These are phyloP conservation scores for Rosellinia necatrix DNA, from an alignment of 2,329 filamentous ascomycete genomes.

Conservation along the genomic window DNA sequence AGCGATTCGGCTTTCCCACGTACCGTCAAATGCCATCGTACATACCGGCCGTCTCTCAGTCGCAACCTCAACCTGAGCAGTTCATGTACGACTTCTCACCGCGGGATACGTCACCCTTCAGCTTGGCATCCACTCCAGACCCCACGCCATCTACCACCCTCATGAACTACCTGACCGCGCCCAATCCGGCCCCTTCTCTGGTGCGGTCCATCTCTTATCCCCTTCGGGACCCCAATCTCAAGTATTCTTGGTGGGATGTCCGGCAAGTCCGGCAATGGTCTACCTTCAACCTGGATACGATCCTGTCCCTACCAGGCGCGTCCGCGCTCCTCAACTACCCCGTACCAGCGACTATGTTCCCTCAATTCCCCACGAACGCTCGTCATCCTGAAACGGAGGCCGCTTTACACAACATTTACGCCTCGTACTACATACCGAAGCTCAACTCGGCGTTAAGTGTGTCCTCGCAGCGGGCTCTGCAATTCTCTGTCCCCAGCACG, in stretches of 20 bases:
- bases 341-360: constrained; percentile 65
- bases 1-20: constrained; percentile 80
- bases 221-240: constrained; percentile 68
- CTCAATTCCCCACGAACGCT: constrained; percentile 59
- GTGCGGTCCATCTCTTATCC: constrained; percentile 78
- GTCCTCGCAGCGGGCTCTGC: constrained; percentile 69
- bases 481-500: constrained; percentile 51
- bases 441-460: constrained; percentile 83
- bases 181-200: constrained; percentile 81
- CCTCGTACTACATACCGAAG: constrained; percentile 80
- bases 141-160: constrained; percentile 68
- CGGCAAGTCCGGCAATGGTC: constrained; percentile 85
- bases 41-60: constrained; percentile 43
- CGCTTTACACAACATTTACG: constrained; percentile 75
- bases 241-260: constrained; percentile 96
- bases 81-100: constrained; percentile 55
- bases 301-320: constrained; percentile 75
- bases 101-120: constrained; percentile 48
- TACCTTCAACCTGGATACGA: constrained; percentile 73
- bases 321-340: constrained; percentile 73
- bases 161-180: constrained; percentile 74
- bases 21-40: constrained; percentile 75
- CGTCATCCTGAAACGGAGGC: constrained; percentile 79
- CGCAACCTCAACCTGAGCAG: constrained; percentile 46
- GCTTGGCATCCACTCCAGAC: constrained; percentile 48